Evolutionary conservation across 768 basidiomycete genomes (phyloP), one percentile per base, ranked within the genome.

Genomic region (Termitomyces sp.): DNA sequence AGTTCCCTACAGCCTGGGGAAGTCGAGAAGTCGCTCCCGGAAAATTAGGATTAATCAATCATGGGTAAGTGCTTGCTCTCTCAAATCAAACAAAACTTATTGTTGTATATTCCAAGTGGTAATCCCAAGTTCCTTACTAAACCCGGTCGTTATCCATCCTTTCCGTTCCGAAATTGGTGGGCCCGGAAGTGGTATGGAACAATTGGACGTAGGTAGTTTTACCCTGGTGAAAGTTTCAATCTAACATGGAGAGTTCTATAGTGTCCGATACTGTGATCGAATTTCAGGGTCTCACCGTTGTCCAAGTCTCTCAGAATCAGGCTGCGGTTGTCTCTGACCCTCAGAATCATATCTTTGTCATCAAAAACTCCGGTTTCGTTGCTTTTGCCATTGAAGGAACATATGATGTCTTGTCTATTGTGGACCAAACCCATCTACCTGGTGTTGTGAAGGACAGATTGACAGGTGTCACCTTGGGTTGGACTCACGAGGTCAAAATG

Each of bases 131-230:
- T 93, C 39, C 65, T 93, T 47, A 86, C 83, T 3, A 79, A 76
- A 43, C 85, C 91, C 4, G 91, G 91, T 30, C 84, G 88, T 9
- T 93, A 93, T 63, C 89, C 91, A 21, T 74, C 79, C 0, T 84
- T 84, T 67, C 89, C 89, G 11, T 73, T 89, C 47, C 76, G 88
- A 3, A 91, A 91, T 59, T 91, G 90, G 90, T 91, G 89, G 88
- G 89, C 89, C 3, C 78, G 91, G 16, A 67, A 74, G n/a, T 92
- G 83, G 81, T 66, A 70, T 52, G 91, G 89, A 17, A 85, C 81
- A 3, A 79, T 78, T 64, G 88, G 88, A 64, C 68, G 88, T 88
- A 66, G 62, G 85, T 75, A 27, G 42, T 28, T 21, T 9, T 25
- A n/a, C 30, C 5, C 17, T 12, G n/a, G 5, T 39, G 3, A 45